phyloP scores from a whole-genome alignment of 2,329 filamentous ascomycete species.

The Acarospora socialis region DNA sequence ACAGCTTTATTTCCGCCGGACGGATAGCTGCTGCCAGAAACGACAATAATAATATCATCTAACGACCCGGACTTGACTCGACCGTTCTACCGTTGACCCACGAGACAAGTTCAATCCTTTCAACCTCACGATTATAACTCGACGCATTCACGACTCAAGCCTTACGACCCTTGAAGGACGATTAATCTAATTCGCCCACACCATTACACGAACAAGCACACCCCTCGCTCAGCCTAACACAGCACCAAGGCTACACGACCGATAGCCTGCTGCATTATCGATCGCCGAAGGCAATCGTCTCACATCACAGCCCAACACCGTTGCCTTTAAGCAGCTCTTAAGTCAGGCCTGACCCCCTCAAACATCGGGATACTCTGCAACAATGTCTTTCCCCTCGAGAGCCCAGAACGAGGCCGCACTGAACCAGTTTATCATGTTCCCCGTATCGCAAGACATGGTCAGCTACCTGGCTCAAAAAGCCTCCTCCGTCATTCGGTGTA shows the following conservation, averaged over 20 bases:
- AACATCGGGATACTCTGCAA: slow-evolving; percentile 2
- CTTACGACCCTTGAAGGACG: not conserved
- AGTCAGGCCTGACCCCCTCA: slow-evolving; percentile 1
- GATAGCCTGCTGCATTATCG: no score
- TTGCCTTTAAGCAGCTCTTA: no score
- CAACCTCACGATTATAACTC: not conserved
- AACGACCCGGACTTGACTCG: not conserved
- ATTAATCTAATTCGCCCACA: not conserved
- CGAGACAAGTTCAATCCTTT: not conserved
- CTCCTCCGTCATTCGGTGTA: slow-evolving; percentile 34
- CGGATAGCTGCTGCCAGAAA: not conserved
- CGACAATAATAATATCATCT: not conserved
- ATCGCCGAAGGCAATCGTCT: no score
- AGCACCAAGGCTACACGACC: no score
- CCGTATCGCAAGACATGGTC: slow-evolving; percentile 35
- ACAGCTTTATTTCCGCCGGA: not conserved
- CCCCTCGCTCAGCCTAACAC: no score
- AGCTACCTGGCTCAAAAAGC: slow-evolving; percentile 32
- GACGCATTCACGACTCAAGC: not conserved
- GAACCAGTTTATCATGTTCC: slow-evolving; percentile 32
- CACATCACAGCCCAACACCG: no score
- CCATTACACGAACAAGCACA: no score
- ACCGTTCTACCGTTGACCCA: not conserved
- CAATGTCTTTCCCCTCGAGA: slow-evolving; percentile 10
- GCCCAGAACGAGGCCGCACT: slow-evolving; percentile 29